These are phyloP conservation scores for Claviceps maximensis DNA, from an alignment of 2,329 filamentous ascomycete genomes.

Conservation along the genomic window DNA sequence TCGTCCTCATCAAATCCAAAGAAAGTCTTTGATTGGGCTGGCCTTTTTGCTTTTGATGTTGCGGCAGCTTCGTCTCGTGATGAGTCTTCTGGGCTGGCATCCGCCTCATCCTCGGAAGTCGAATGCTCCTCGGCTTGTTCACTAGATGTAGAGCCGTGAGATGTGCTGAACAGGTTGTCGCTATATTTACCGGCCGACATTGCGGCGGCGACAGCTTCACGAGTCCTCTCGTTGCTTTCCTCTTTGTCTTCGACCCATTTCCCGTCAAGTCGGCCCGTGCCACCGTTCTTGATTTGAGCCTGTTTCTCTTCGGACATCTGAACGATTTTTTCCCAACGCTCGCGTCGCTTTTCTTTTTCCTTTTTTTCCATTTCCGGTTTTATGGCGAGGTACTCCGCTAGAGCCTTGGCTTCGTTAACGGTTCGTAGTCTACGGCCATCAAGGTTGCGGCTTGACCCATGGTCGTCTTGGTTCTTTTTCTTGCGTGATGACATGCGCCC, in stretches of 20 bases:
- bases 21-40: constrained; percentile 37
- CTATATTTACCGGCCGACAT: constrained; percentile 52
- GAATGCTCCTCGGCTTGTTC: constrained; percentile 15
- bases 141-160: constrained; percentile 32
- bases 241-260: constrained; percentile 95
- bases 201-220: constrained; percentile 58
- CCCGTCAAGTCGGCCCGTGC: constrained; percentile 61
- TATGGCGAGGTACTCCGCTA: constrained; percentile 87
- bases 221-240: constrained; percentile 71
- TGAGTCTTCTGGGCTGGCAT: constrained; percentile 32
- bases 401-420: constrained; percentile 85
- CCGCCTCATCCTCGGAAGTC: constrained; percentile 24
- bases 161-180: constrained; percentile 44
- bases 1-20: constrained; percentile 73
- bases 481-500: constrained; percentile 96
- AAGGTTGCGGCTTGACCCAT: constrained; percentile 83
- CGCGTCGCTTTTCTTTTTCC: constrained; percentile 74
- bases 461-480: constrained; percentile 73
- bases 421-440: constrained; percentile 84
- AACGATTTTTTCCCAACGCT: constrained; percentile 80
- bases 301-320: constrained; percentile 71
- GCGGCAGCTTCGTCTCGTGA: constrained; percentile 32
- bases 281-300: constrained; percentile 66
- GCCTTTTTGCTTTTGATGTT: constrained; percentile 22
- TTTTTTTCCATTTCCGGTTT: constrained; percentile 96